A percentile compares a stretch with the other conserved stretches of the same genome.
phyloP scores from a whole-genome alignment of 805 yeast species.

The Ascoidea tarda region DNA sequence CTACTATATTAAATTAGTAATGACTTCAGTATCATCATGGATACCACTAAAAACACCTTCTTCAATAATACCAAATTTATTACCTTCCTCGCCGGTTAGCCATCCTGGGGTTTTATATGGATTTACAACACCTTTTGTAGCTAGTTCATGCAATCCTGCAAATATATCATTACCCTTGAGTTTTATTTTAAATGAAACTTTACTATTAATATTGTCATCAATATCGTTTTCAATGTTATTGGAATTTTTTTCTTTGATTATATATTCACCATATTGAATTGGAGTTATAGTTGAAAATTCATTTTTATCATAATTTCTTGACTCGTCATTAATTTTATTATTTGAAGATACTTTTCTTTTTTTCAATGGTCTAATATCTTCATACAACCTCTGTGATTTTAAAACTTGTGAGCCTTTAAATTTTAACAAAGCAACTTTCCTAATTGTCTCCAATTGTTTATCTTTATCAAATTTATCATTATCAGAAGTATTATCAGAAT shows the following conservation, averaged over 20 bases:
- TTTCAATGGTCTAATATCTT: conserved; percentile 19
- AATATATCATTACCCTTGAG: conserved; percentile 59
- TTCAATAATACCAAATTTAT: conserved; percentile 29
- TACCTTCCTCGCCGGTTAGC: conserved; percentile 67
- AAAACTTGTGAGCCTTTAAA: conserved; percentile 45
- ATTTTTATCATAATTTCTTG: conserved; percentile 12
- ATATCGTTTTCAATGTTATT: conserved; percentile 1
- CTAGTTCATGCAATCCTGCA: conserved; percentile 65
- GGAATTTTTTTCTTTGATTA: conserved; percentile 19
- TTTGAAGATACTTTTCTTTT: conserved; percentile 11
- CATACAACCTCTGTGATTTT: conserved; percentile 23
- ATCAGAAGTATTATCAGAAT: conserved; percentile 4
- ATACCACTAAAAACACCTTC: conserved; percentile 21
- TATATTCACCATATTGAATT: conserved; percentile 34
- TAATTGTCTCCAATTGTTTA: conserved; percentile 13
- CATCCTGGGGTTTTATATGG: conserved; percentile 54
- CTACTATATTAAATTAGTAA: not conserved
- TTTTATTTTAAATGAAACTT: conserved; percentile 17
- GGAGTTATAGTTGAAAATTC: conserved; percentile 45
- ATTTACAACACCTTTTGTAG: conserved; percentile 32
- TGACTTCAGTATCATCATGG: not conserved
- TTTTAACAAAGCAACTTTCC: conserved; percentile 34
- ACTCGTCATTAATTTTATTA: conserved; percentile 12
- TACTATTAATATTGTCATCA: conserved; percentile 12
- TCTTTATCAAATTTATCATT: conserved; percentile 6